Conservation (phyloP, 78 protist genomes). For the Anaeramoeba flamelloides region DNA sequence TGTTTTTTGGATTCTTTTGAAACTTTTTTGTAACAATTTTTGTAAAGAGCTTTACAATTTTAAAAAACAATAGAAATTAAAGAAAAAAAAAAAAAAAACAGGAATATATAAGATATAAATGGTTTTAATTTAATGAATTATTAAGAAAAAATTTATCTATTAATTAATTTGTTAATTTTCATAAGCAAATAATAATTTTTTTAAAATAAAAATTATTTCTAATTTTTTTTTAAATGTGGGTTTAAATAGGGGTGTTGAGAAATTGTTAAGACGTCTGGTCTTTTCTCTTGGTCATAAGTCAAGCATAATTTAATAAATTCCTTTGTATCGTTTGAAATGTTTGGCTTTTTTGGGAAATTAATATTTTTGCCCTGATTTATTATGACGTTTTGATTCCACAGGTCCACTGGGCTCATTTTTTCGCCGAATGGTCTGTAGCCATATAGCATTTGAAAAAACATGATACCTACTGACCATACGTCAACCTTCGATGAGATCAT, state of each 20-base stretch:
- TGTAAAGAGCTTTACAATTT: too few species aligned
- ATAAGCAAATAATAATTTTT: too few species aligned
- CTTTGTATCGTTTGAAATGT: background rate
- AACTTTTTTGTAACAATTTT: too few species aligned
- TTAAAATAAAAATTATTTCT: background rate
- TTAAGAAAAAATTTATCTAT: too few species aligned
- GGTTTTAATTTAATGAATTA: too few species aligned
- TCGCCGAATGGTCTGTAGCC: slow-evolving; percentile 55
- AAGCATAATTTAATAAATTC: background rate
- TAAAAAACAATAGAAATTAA: too few species aligned
- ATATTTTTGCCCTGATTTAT: background rate
- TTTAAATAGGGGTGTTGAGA: background rate
- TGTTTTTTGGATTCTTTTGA: too few species aligned
- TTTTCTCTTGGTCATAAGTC: background rate
- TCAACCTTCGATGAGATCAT: background rate
- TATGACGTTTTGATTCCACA: background rate
- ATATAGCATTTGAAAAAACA: background rate
- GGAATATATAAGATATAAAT: too few species aligned
- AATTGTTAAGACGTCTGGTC: background rate
- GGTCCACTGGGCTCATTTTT: background rate
- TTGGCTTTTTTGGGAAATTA: background rate
- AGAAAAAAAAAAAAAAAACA: too few species aligned
- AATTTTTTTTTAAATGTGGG: background rate
- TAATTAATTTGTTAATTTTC: too few species aligned
- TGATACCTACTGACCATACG: background rate